Percentiles rank a stretch among this genome's conserved stretches.
phyloP scores from a whole-genome alignment of 495 filamentous ascomycete genomes.

The Talaromyces thailandensis region DNA sequence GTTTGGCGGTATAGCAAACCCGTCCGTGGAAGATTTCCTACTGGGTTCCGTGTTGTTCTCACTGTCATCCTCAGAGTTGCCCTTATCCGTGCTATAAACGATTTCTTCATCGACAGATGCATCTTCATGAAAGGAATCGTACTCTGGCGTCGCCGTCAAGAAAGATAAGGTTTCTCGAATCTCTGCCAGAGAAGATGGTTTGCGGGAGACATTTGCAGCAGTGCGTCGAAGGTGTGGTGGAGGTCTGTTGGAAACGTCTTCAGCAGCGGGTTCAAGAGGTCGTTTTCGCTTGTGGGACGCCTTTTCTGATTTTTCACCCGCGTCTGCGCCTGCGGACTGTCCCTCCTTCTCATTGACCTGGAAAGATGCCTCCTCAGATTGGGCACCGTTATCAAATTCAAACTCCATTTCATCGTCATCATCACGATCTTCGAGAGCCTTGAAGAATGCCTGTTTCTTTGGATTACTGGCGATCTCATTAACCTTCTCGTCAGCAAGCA shows the following conservation, averaged over 20 bases:
- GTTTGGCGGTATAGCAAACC: constrained; percentile 27
- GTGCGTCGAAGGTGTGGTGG: constrained; percentile 60
- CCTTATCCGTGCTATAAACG: constrained; percentile 17
- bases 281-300: constrained; percentile 45
- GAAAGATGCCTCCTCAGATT: constrained; percentile 38
- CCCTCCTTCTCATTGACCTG: constrained; percentile 24
- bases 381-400: constrained; percentile 53
- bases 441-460: constrained; percentile 81
- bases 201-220: constrained; percentile 42
- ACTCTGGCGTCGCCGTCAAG: constrained; percentile 67
- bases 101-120: constrained; percentile 29
- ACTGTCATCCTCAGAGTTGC: constrained; percentile 29
- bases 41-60: constrained; percentile 25
- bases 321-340: constrained; percentile 19
- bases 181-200: constrained; percentile 62
- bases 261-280: constrained; percentile 34
- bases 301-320: constrained; percentile 10
- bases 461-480: constrained; percentile 86
- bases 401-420: constrained; percentile 70
- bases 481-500: constrained; percentile 84
- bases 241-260: constrained; percentile 43
- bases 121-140: constrained; percentile 40
- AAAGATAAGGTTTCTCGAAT: constrained; percentile 73
- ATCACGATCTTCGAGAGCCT: constrained; percentile 76
- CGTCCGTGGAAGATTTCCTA: constrained; percentile 16